These are phyloP conservation scores for Sorghum bicolor DNA, from an alignment of 176 grass and related monocot species.

Conservation along the genomic window DNA sequence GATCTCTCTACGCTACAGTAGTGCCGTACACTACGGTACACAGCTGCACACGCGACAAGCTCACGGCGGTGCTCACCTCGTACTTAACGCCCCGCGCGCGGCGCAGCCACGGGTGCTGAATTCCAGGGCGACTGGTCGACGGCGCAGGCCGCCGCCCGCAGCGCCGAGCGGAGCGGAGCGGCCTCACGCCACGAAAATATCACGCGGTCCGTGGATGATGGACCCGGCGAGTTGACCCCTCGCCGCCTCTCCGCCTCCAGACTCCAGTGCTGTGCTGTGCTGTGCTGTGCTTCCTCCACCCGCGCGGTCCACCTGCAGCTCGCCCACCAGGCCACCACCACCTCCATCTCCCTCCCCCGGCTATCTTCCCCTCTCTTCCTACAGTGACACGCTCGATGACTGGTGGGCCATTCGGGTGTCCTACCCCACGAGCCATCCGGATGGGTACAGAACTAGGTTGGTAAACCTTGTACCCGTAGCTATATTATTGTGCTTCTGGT, in stretches of 20 bases:
- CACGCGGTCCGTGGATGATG: background rate
- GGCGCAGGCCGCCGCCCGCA: background rate
- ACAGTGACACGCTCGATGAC: fast-evolving
- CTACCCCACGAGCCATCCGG: background rate
- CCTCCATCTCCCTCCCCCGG: background rate
- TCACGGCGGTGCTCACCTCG: constrained; percentile 14
- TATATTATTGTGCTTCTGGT: background rate
- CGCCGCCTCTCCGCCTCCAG: background rate
- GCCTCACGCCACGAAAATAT: constrained; percentile 24
- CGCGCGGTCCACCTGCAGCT: background rate
- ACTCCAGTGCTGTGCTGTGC: no score
- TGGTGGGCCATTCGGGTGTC: fast-evolving
- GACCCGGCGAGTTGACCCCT: background rate
- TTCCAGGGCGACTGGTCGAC: background rate
- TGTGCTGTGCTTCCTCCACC: background rate
- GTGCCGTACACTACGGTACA: background rate
- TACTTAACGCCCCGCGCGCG: constrained; percentile 18
- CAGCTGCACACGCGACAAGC: background rate
- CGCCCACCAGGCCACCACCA: background rate
- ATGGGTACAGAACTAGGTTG: fast-evolving
- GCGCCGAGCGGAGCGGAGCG: background rate
- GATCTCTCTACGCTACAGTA: background rate
- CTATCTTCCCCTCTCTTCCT: no score
- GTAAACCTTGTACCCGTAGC: background rate
- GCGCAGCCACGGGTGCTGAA: background rate